A percentile compares a stretch with the other conserved stretches of the same genome.
phyloP scores from a whole-genome alignment of 139 green algal genomes.

The Bryopsis sp. region DNA sequence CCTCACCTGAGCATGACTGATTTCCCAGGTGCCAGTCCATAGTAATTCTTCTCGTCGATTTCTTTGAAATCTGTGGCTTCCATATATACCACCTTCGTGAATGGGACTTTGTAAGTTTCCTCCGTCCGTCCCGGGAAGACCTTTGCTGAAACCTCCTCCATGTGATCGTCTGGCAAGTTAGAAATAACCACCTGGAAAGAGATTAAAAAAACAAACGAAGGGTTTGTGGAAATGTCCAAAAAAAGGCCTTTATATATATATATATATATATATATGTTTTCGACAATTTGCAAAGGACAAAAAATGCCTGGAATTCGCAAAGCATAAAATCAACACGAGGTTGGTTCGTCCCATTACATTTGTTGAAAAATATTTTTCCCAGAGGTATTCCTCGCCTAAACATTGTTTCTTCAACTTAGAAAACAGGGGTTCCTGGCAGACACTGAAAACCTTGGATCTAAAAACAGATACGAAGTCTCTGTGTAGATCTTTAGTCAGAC shows the following conservation, averaged over 20 bases:
- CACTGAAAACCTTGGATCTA: too few species aligned
- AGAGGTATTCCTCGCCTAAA: too few species aligned
- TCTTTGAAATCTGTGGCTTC: conserved; percentile 88
- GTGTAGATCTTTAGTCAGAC: too few species aligned
- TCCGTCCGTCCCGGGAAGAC: conserved; percentile 52
- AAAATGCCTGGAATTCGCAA: too few species aligned
- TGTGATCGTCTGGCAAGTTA: conserved; percentile 61
- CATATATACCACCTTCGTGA: conserved; percentile 87
- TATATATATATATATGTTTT: too few species aligned
- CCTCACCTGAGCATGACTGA: conserved; percentile 77
- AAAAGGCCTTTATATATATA: too few species aligned
- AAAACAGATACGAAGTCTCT: conserved; percentile 22
- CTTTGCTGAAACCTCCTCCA: conserved; percentile 54
- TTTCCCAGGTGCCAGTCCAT: conserved; percentile 91
- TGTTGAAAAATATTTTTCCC: too few species aligned
- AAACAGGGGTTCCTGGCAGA: too few species aligned
- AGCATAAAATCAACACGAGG: too few species aligned
- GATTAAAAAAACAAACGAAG: conserved; percentile 1
- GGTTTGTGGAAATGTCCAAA: not conserved
- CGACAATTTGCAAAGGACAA: too few species aligned
- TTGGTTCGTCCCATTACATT: too few species aligned
- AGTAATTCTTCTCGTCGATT: conserved; percentile 84
- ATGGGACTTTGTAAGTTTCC: conserved; percentile 49
- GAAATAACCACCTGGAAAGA: conserved; percentile 66
- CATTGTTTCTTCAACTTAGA: too few species aligned